Base-by-base conservation (phyloP, 176 grass and related monocot species). In the Musa acuminata region DNA sequence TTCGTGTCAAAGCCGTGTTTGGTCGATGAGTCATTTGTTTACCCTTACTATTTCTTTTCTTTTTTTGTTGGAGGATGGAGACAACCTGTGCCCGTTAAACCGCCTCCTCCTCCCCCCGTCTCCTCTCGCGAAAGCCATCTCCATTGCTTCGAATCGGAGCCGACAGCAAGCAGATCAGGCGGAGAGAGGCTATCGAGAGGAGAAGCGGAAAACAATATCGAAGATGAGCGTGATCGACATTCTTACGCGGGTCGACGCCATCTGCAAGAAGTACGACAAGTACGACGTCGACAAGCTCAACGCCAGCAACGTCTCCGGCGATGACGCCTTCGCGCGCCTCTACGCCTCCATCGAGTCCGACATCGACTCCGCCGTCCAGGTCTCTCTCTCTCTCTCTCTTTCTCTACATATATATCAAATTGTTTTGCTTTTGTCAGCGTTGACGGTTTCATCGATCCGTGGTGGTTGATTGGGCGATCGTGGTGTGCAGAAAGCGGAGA, bases 191-290 rank as follows among this genome's bases (percentile, higher is more conserved):
- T 73, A 64, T 11, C 49, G 19, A 50, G 63, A 68, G 72, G n/a
- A 62, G 52, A 17, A 51, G 48, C 19, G 12, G 58, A 51, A 2
- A 54, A 35, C 16, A 8, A 53, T 9, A 55, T 52, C 49, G 7
- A 71, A 67, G 79, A 87, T 96, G 92, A 92, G 80, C 78, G 92
- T 92, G 51, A 89, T 92, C 84, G 92, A 89, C 55, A 83, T 96
- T 65, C 77, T 92, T 3, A 92, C 93, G 26, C 93, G 93, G 53
- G 93, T 92, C 64, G 93, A 92, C 66, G 73, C 85, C 35, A 96
- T 96, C 83, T 92, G 90, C 85, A 87, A 88, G 81, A 92, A 96
- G 85, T 96, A 96, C 51, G 93, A 90, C 83, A 96, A 77, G 85
- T 92, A 96, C 83, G 93, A 96, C 64, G 87, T 85, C 60, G 90